These are phyloP conservation scores for Colletotrichum lupini DNA, from an alignment of 2,329 filamentous ascomycete species.

Conservation along the genomic window DNA sequence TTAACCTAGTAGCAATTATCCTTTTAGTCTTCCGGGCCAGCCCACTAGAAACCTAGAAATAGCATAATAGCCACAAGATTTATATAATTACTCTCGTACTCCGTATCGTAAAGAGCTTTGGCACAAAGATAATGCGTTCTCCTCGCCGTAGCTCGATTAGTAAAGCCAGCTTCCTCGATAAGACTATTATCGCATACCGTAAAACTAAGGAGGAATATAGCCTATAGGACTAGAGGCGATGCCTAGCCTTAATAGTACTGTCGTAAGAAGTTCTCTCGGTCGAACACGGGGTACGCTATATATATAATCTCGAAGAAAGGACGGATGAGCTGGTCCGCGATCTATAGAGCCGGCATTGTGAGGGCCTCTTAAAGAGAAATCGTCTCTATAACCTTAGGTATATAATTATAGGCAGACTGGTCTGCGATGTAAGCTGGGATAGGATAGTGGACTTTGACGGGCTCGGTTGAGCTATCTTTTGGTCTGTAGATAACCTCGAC, in stretches of 20 bases:
- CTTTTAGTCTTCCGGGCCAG: constrained; percentile 19
- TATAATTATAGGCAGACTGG: background rate
- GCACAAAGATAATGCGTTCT: constrained; percentile 16
- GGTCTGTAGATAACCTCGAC: constrained; percentile 20
- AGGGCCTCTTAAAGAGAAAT: background rate
- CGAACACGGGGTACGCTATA: constrained; percentile 3
- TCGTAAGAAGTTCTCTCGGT: background rate
- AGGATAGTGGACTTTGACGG: constrained; percentile 15
- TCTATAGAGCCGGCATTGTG: background rate
- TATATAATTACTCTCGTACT: constrained; percentile 17
- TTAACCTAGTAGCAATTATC: constrained; percentile 27
- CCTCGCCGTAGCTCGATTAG: constrained; percentile 6
- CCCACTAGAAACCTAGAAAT: constrained; percentile 31
- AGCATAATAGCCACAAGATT: constrained; percentile 10
- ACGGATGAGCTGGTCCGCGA: background rate
- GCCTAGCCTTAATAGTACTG: constrained; percentile 7
- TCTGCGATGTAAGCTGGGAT: constrained; percentile 14
- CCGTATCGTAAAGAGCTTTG: constrained; percentile 29
- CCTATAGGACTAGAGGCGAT: constrained; percentile 7
- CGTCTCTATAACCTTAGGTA: background rate
- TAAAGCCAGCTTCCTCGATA: constrained; percentile 14
- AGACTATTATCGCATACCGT: constrained; percentile 19
- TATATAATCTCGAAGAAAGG: constrained; percentile 4
- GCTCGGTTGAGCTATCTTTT: constrained; percentile 1
- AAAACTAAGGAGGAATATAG: constrained; percentile 6